phyloP scores from a whole-genome alignment of 31 red algal species.

The Bonnemaisonia californica region DNA sequence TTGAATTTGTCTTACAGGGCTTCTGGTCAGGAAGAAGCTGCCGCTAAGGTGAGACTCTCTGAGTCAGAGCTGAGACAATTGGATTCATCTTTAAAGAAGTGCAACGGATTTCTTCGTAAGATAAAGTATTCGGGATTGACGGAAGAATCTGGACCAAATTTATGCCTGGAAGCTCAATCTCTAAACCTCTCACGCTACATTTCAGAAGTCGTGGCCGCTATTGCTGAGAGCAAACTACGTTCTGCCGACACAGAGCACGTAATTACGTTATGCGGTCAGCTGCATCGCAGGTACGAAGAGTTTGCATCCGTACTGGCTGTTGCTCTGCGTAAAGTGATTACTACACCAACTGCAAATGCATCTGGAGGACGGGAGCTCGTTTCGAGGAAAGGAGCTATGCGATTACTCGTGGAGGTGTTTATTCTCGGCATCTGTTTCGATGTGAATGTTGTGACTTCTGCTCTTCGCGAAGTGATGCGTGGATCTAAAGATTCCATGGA shows the following conservation, averaged over 20 bases:
- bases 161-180: conserved; percentile 53
- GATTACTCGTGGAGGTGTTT: conserved; percentile 73
- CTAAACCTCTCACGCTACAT: conserved; percentile 92
- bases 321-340: conserved; percentile 41
- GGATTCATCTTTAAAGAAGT: conserved; percentile 93
- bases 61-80: conserved; percentile 71
- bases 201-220: conserved; percentile 86
- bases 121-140: conserved; percentile 65
- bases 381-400: conserved; percentile 71
- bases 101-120: conserved; percentile 91
- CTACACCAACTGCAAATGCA: conserved; percentile 14
- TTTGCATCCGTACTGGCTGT: conserved; percentile 52
- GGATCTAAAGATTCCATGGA: conserved; percentile 54
- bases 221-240: conserved; percentile 74
- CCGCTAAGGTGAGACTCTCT: conserved; percentile 36
- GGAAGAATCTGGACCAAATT: conserved; percentile 48
- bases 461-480: conserved; percentile 49
- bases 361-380: conserved; percentile 27
- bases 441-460: conserved; percentile 51
- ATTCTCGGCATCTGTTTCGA: conserved; percentile 62
- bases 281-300: conserved; percentile 83
- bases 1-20: conserved; percentile 44
- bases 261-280: conserved; percentile 42
- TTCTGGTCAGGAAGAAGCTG: not conserved
- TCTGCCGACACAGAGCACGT: conserved; percentile 63